phyloP scores from a whole-genome alignment of 2,329 filamentous ascomycete species.

The Zymoseptoria brevis region DNA sequence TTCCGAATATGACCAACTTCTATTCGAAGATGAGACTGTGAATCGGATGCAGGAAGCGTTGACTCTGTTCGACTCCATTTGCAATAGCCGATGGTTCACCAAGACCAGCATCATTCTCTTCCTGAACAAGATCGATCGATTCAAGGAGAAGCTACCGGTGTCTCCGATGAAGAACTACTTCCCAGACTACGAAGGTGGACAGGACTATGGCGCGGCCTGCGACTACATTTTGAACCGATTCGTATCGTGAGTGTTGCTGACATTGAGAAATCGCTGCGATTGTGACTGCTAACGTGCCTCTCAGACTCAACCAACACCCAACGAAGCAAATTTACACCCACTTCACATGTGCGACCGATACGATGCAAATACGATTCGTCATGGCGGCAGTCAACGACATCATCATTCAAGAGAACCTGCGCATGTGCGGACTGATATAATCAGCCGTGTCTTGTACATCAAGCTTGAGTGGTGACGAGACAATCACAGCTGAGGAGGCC shows the following conservation, averaged over 20 bases:
- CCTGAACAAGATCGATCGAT: slow-evolving; percentile 67
- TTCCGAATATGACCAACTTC: slow-evolving; percentile 90
- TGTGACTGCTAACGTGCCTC: slow-evolving; percentile 5
- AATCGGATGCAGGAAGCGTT: slow-evolving; percentile 68
- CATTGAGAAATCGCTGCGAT: not conserved
- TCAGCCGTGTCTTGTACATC: slow-evolving; percentile 3
- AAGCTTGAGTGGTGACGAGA: not conserved
- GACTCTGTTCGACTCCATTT: slow-evolving; percentile 64
- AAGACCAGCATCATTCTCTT: slow-evolving; percentile 67
- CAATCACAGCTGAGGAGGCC: not conserved
- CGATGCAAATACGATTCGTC: slow-evolving; percentile 97
- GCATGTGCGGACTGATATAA: slow-evolving; percentile 92
- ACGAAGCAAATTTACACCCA: slow-evolving; percentile 99
- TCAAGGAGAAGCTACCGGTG: slow-evolving; percentile 66
- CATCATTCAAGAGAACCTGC: slow-evolving; percentile 98
- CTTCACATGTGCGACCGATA: slow-evolving; percentile 98
- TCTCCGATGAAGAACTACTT: slow-evolving; percentile 71
- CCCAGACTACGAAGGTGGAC: slow-evolving; percentile 78
- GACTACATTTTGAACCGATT: slow-evolving; percentile 99
- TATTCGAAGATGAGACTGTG: slow-evolving; percentile 87
- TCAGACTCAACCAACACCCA: slow-evolving; percentile 84
- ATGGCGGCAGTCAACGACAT: slow-evolving; percentile 99
- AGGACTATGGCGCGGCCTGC: slow-evolving; percentile 91
- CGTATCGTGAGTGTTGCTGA: slow-evolving; percentile 45
- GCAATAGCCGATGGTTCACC: slow-evolving; percentile 65